phyloP scores from a whole-genome alignment of 306 rosid genomes.

The Senna siamea region DNA sequence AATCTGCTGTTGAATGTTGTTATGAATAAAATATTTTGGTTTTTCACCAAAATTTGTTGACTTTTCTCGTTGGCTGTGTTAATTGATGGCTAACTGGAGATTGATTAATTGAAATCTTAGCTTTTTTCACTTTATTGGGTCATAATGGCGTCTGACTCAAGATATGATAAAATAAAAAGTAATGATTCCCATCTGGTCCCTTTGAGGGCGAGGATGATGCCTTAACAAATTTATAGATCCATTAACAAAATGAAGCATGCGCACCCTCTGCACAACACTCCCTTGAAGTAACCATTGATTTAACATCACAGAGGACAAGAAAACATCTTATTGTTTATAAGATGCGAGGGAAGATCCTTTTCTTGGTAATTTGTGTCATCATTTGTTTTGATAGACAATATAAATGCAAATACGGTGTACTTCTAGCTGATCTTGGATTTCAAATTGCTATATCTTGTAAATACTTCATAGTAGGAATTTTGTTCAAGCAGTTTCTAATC shows the following conservation, averaged over 20 bases:
- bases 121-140: neutral
- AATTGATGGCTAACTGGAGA: neutral
- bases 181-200: too few relatives aligned
- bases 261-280: neutral
- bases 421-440: neutral
- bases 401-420: neutral
- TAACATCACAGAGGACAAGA: neutral
- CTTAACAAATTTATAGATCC: neutral
- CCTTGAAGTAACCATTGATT: neutral
- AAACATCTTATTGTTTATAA: neutral
- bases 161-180: conserved; percentile 12
- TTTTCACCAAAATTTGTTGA: neutral
- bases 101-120: neutral
- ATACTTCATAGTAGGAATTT: too few relatives aligned
- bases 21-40: neutral
- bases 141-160: conserved; percentile 13
- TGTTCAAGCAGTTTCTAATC: conserved; percentile 9
- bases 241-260: neutral
- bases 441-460: neutral
- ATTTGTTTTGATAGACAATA: neutral
- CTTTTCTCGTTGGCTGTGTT: conserved; percentile 8
- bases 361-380: neutral
- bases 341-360: neutral
- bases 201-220: too few relatives aligned
- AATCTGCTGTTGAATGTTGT: conserved; percentile 5